phyloP scores from a whole-genome alignment of 805 yeast genomes.

The Lipomyces kockii region DNA sequence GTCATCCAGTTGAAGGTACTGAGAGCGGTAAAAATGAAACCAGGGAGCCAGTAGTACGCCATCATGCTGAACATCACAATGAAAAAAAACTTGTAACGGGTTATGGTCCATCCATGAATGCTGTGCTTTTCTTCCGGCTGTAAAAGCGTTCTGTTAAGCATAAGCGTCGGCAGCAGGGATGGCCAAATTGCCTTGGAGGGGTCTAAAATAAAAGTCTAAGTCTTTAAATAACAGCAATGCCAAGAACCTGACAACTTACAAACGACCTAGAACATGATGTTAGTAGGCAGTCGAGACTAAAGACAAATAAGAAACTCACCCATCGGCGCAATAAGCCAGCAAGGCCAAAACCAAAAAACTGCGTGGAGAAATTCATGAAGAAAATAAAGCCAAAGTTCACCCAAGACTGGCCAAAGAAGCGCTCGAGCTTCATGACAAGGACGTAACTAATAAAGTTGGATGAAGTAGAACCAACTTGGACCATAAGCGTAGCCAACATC shows the following conservation, averaged over 20 bases:
- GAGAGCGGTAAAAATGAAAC: conserved; percentile 62
- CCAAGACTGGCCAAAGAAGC: conserved; percentile 43
- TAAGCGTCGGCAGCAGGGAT: conserved; percentile 53
- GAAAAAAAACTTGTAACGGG: conserved; percentile 56
- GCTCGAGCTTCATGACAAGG: conserved; percentile 45
- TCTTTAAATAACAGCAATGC: background rate
- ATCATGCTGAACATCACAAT: conserved; percentile 49
- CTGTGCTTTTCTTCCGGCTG: conserved; percentile 49
- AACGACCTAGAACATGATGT: conserved; percentile 8
- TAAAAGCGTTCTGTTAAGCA: conserved; percentile 56
- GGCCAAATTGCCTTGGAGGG: conserved; percentile 58
- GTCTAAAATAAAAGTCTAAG: background rate
- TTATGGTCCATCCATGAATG: conserved; percentile 64
- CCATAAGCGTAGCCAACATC: conserved; percentile 57
- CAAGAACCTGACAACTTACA: conserved; percentile 11
- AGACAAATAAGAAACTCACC: conserved; percentile 6
- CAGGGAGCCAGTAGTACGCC: conserved; percentile 65
- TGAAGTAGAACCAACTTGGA: conserved; percentile 18
- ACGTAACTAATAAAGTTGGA: conserved; percentile 53
- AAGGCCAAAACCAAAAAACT: conserved; percentile 68
- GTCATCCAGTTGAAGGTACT: conserved; percentile 63
- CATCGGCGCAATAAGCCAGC: conserved; percentile 68
- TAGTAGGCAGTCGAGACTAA: background rate
- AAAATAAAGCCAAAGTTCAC: conserved; percentile 58
- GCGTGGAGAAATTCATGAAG: conserved; percentile 58